Conservation (phyloP, 345 rosid species). For the Eucalyptus caleyi region DNA sequence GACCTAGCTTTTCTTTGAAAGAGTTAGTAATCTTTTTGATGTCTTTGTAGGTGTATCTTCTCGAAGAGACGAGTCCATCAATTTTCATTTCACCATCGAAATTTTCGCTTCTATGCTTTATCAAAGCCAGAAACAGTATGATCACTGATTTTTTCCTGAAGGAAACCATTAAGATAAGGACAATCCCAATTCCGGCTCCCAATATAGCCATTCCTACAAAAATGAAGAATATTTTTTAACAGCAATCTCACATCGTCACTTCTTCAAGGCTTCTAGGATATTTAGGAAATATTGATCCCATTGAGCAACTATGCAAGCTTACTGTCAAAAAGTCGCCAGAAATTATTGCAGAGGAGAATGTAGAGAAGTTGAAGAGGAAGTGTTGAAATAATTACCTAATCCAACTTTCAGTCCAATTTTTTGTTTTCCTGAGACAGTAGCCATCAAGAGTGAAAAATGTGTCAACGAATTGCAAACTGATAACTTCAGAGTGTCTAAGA, state of each 20-base stretch:
- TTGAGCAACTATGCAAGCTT: neutral
- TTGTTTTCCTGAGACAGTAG: neutral
- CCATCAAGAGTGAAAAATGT: neutral
- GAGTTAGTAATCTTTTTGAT: slow-evolving; percentile 16
- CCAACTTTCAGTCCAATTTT: neutral
- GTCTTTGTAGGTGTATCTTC: slow-evolving; percentile 6
- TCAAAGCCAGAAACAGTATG: too few species aligned
- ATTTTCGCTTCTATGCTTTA: neutral
- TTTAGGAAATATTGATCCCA: neutral
- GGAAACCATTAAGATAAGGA: neutral
- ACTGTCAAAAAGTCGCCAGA: neutral
- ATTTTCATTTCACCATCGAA: neutral
- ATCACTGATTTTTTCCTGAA: neutral
- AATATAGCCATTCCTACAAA: neutral
- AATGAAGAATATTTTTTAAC: too few species aligned
- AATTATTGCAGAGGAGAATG: neutral
- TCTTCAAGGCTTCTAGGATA: neutral
- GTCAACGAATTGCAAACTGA: neutral
- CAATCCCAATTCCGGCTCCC: neutral
- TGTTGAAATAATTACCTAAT: neutral
- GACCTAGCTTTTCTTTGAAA: slow-evolving; percentile 10
- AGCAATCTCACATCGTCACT: neutral
- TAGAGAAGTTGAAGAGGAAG: neutral
- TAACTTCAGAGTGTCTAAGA: neutral
- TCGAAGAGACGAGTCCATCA: neutral